Conservation (phyloP, 1,284 basidiomycete species). For the Mycena citricolor region DNA sequence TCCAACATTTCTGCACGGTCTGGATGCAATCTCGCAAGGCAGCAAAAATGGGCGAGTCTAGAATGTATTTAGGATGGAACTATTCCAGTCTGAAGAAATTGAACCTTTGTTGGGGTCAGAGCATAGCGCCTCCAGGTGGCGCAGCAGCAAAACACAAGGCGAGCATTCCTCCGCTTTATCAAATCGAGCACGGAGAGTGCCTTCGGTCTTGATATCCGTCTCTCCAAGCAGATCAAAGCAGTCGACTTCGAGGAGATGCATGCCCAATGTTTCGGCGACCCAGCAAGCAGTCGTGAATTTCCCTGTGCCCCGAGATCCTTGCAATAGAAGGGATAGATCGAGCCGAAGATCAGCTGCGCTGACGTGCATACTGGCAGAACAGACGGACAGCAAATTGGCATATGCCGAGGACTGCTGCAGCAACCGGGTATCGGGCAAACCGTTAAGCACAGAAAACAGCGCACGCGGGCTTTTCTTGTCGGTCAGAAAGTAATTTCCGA, state of each 20-base stretch:
- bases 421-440: conserved; percentile 27
- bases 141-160: conserved; percentile 84
- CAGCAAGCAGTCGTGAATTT: conserved; percentile 63
- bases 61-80: conserved; percentile 5
- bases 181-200: conserved; percentile 71
- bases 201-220: conserved; percentile 78
- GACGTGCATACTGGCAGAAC: conserved; percentile 55
- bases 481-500: conserved; percentile 54
- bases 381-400: conserved; percentile 48
- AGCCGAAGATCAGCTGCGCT: conserved; percentile 60
- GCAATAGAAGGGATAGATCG: conserved; percentile 67
- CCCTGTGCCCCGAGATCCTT: conserved; percentile 73
- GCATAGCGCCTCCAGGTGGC: conserved; percentile 85
- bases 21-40: conserved; percentile 70
- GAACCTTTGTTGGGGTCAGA: conserved; percentile 66
- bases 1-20: conserved; percentile 54
- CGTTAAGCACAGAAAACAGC: conserved; percentile 27
- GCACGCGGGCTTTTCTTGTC: conserved; percentile 37
- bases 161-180: conserved; percentile 80
- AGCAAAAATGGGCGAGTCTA: conserved; percentile 64
- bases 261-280: conserved; percentile 66
- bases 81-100: conserved; percentile 3
- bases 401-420: conserved; percentile 38
- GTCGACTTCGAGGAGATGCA: conserved; percentile 83
- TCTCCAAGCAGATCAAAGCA: conserved; percentile 87